phyloP scores from a whole-genome alignment of 2,329 filamentous ascomycete genomes.

The Trematosphaeria pertusa region DNA sequence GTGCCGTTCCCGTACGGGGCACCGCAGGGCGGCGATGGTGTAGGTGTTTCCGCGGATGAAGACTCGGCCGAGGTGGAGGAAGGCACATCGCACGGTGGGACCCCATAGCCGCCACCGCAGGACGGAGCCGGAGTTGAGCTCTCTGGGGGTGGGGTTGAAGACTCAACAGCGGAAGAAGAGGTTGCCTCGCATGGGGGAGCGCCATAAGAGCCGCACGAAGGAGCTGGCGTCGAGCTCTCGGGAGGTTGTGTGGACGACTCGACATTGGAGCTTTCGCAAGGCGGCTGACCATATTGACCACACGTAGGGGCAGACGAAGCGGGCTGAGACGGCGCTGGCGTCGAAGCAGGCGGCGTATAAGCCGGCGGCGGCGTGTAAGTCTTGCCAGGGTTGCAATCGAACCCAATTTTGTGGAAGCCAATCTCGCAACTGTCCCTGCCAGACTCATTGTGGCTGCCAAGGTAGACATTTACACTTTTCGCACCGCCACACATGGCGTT shows the following conservation, averaged over 20 bases:
- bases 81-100: too few species aligned
- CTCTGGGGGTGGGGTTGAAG: slow-evolving; percentile 9
- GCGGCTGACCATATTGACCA: background rate
- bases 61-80: too few species aligned
- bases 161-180: slow-evolving; percentile 15
- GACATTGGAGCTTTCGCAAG: background rate
- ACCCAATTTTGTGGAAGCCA: slow-evolving; percentile 75
- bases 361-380: slow-evolving; percentile 28
- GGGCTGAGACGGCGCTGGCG: background rate
- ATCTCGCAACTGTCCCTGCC: slow-evolving; percentile 69
- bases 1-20: too few species aligned
- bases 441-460: slow-evolving; percentile 58
- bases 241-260: slow-evolving; percentile 10
- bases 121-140: too few species aligned
- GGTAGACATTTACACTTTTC: slow-evolving; percentile 74
- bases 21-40: too few species aligned
- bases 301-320: background rate
- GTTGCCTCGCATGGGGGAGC: slow-evolving; percentile 8
- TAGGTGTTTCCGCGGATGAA: too few species aligned
- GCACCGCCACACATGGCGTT: slow-evolving; percentile 95
- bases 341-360: slow-evolving; percentile 6
- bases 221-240: slow-evolving; percentile 15
- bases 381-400: slow-evolving; percentile 67
- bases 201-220: slow-evolving; percentile 11
- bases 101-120: too few species aligned